Evolutionary conservation across 2,329 filamentous ascomycete species (phyloP), one percentile per base, ranked within the genome.

Genomic region (Colletotrichum tropicicola): DNA sequence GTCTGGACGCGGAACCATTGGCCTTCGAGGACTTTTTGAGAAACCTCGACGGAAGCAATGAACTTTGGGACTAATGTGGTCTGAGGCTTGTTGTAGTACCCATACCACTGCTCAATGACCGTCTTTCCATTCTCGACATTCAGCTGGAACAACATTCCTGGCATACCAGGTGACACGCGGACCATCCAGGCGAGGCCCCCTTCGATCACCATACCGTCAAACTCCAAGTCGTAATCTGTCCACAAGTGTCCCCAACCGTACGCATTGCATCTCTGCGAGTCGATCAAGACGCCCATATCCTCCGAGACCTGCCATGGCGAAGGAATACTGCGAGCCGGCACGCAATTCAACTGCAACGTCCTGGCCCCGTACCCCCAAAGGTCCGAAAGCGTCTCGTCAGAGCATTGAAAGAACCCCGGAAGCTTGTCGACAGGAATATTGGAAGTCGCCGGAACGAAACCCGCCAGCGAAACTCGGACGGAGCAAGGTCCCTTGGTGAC

Each of bases 51-150:
- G 3, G 27, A 45, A 8, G 41, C 39, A 9, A 55, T 55, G 15
- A 55, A 17, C 25, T 45, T 55, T 15, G 52, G 52, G 12, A 45
- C 27, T 13, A 55, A 45, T n/a, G 39, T 55, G 23, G 39, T 45
- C 28, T 55, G 52, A 17, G 52, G 41, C 39, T 55, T 55, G 19
- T 45, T 55, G 28, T 44, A 55, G 52, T 55, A 55, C 8, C 37
- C 52, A 8, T 23, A 55, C 52, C 39, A 44, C 25, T 55, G 52
- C 23, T 45, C 52, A 35, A 44, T 44, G 27, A 45, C 52, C 12
- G 52, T 12, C 28, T 55, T 55, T 27, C 37, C 51, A 17, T 54
- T 19, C 7, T 45, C 52, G 15, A 45, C 8, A 23, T 54, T 54
- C n/a, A 43, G 23, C 10, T 43, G 51, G n/a, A 54, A 54, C 4